Conservation (phyloP, 805 yeast genomes). For the Yarrowia sp. region DNA sequence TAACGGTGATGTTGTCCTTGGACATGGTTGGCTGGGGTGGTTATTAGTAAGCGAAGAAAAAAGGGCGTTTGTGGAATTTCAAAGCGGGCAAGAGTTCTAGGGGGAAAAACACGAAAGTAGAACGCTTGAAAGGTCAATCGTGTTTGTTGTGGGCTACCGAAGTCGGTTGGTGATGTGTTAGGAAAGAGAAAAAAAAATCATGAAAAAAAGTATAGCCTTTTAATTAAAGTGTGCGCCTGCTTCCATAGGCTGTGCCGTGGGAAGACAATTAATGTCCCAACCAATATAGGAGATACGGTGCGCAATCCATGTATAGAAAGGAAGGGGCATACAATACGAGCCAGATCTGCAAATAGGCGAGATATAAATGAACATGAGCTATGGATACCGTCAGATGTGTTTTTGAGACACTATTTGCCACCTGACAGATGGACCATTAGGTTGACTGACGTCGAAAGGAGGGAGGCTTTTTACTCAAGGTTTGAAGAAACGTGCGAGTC, state of each 20-base stretch:
- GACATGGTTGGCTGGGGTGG: constrained; percentile 8
- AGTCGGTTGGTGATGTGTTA: not conserved
- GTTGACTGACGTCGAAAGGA: not conserved
- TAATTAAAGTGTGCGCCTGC: not conserved
- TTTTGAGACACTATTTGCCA: not conserved
- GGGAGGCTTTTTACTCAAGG: not conserved
- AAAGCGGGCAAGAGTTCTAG: constrained; percentile 31
- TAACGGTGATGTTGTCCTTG: not conserved
- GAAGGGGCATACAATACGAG: no score
- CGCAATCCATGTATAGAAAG: constrained; percentile 11
- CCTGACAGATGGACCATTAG: not conserved
- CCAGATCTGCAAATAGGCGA: no score
- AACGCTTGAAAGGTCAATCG: constrained; percentile 34
- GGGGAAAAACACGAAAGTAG: constrained; percentile 34
- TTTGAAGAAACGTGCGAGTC: not conserved
- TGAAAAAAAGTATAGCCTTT: not conserved
- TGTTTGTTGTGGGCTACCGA: not conserved
- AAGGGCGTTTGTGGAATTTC: not conserved
- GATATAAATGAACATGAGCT: no score
- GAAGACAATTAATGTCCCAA: not conserved
- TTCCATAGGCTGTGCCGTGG: not conserved
- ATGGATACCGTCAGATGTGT: no score
- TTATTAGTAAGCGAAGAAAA: not conserved
- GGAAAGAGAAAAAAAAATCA: not conserved
- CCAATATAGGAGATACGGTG: not conserved